Base-by-base conservation (phyloP, 331 rosid genomes). In the Malus hybrid region DNA sequence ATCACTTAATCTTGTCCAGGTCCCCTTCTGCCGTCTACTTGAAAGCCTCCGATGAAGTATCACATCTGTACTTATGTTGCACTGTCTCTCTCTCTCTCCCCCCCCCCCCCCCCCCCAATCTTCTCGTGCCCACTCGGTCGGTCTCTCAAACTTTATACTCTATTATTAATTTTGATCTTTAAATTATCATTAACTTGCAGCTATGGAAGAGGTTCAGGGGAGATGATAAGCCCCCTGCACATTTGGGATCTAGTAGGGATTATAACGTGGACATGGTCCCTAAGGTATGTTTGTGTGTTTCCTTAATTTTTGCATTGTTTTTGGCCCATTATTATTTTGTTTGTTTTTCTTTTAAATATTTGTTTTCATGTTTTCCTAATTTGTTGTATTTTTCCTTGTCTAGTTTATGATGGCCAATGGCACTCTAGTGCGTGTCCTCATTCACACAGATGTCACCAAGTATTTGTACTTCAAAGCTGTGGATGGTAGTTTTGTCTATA, bases 351-450 rank as follows among this genome's bases (percentile, higher is more conserved):
- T 15, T 15, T 50, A 48, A 10, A 63, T 33, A 63, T 72, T 64
- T 65, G 16, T 28, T 42, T 60, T 74, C 15, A 4, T 20, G 31
- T 72, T 64, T 65, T 48, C 20, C 28, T 64, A 22, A 72, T 5
- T 6, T 69, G 44, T 57, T 57, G 64, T 54, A 42, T 12, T 29
- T 50, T 68, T 19, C 10, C 60, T 69, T 70, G 72, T 55, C 32
- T 84, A 95, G 99, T 95, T 92, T 79, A 95, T 92, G 96, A 95
- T 95, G 99, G 99, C 97, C 28, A 95, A 95, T 82, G 99, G 99
- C 32, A 89, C 85, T 71, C 87, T 95, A 32, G 99, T 95, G 65
- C 91, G 99, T 65, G 99, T 92, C 54, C 99, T 95, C 57, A 95
- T 92, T 69, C 99, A 95, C 71, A 95, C 99, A 2, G 91, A 92